Evolutionary conservation across 164 flowering plant genomes (phyloP).

Genomic region (Malania oleifera): DNA sequence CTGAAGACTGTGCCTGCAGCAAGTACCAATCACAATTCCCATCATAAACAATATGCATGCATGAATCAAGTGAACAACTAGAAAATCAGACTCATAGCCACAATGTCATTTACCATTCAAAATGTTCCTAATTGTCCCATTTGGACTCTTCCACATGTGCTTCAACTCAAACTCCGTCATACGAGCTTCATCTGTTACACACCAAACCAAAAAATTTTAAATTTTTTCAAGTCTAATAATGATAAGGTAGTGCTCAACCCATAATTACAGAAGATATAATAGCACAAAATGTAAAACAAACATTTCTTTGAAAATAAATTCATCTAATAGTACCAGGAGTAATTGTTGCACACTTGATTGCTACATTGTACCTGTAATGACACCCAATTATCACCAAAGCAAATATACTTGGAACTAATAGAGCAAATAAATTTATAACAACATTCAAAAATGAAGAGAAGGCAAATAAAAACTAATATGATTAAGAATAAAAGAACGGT

Average conservation of each 20-base stretch:
- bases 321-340: constrained; percentile 66
- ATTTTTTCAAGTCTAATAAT: neutral
- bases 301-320: neutral
- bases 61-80: neutral
- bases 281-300: neutral
- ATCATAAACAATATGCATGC: neutral
- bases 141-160: constrained; percentile 97
- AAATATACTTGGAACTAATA: neutral
- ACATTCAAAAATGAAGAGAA: neutral
- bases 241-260: neutral
- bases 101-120: constrained; percentile 60
- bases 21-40: constrained; percentile 2
- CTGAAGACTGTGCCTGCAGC: constrained; percentile 90
- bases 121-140: constrained; percentile 96
- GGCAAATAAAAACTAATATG: neutral
- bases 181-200: constrained; percentile 79
- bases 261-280: neutral
- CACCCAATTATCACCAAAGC: neutral
- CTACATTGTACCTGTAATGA: constrained; percentile 82
- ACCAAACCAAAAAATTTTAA: neutral
- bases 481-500: neutral
- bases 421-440: neutral
- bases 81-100: neutral
- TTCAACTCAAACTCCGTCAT: constrained; percentile 76
- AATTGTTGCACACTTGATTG: constrained; percentile 97